These are phyloP conservation scores for Daldinia vernicosa DNA, from an alignment of 495 filamentous ascomycete species.

Conservation along the genomic window DNA sequence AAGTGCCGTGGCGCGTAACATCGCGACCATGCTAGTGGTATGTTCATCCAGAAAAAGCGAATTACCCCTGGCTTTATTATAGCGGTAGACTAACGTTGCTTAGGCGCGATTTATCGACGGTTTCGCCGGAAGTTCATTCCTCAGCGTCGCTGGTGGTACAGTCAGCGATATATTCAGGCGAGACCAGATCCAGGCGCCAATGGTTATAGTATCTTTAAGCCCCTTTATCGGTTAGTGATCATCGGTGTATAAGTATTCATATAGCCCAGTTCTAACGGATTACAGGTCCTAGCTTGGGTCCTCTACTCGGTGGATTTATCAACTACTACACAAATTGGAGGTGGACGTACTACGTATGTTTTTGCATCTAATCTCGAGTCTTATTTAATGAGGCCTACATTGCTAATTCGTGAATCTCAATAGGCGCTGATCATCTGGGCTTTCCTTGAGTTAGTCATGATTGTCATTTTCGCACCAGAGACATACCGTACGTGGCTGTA, in stretches of 20 bases:
- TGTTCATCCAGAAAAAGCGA: conserved; percentile 1
- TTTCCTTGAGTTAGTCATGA: conserved; percentile 63
- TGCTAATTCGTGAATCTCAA: conserved; percentile 8
- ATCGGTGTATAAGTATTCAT: conserved; percentile 39
- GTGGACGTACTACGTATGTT: conserved; percentile 84
- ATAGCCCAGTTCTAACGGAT: conserved; percentile 43
- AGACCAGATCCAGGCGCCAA: conserved; percentile 71
- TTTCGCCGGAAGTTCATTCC: conserved; percentile 84
- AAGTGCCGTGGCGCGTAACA: conserved; percentile 84
- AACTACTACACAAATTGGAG: conserved; percentile 82
- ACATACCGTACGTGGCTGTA: conserved; percentile 72
- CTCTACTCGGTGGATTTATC: conserved; percentile 68
- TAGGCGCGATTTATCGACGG: conserved; percentile 83
- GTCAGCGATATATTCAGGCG: conserved; percentile 88
- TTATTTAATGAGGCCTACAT: neutral
- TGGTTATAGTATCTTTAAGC: conserved; percentile 74
- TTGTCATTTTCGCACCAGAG: conserved; percentile 83
- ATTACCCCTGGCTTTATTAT: neutral
- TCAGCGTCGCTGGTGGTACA: conserved; percentile 89
- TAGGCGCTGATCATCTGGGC: conserved; percentile 80
- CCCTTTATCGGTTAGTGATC: conserved; percentile 76
- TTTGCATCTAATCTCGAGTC: neutral
- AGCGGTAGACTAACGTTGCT: neutral
- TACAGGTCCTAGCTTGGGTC: conserved; percentile 56
- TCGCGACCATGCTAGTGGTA: conserved; percentile 78